Conservation (phyloP, 805 yeast genomes). For the Lipomyces starkeyi region DNA sequence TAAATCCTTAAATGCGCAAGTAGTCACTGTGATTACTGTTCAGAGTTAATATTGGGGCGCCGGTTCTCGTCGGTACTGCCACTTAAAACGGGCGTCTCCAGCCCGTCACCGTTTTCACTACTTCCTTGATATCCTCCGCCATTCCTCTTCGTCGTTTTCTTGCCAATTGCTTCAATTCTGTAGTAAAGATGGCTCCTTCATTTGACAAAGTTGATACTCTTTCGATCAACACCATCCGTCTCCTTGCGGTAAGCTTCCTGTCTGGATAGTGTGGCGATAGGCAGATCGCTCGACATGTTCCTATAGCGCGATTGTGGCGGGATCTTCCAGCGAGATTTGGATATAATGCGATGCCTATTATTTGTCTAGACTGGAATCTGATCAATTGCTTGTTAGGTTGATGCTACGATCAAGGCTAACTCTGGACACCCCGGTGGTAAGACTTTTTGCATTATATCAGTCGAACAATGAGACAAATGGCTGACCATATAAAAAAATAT, state of each 20-base stretch:
- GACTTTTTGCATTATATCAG: neutral
- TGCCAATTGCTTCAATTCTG: conserved; percentile 18
- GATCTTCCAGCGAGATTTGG: neutral
- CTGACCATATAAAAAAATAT: conserved; percentile 8
- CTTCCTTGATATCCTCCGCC: conserved; percentile 3
- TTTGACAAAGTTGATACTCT: conserved; percentile 67
- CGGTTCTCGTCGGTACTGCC: neutral
- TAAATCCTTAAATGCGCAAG: neutral
- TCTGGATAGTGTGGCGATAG: neutral
- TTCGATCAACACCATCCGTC: conserved; percentile 87
- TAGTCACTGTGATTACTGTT: neutral
- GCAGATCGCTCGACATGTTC: neutral
- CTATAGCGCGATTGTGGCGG: neutral
- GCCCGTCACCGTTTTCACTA: conserved; percentile 19
- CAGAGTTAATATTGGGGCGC: neutral
- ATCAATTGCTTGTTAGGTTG: conserved; percentile 54
- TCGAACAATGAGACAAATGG: neutral
- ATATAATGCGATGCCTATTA: neutral
- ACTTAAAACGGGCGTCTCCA: conserved; percentile 27
- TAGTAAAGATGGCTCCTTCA: conserved; percentile 38
- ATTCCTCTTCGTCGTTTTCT: conserved; percentile 34
- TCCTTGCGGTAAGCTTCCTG: conserved; percentile 62
- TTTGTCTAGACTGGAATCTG: conserved; percentile 10
- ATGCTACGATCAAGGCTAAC: conserved; percentile 84
- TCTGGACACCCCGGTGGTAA: conserved; percentile 93